These are phyloP conservation scores for Aspergillus sojae DNA, from an alignment of 2,329 filamentous ascomycete species.

Conservation along the genomic window DNA sequence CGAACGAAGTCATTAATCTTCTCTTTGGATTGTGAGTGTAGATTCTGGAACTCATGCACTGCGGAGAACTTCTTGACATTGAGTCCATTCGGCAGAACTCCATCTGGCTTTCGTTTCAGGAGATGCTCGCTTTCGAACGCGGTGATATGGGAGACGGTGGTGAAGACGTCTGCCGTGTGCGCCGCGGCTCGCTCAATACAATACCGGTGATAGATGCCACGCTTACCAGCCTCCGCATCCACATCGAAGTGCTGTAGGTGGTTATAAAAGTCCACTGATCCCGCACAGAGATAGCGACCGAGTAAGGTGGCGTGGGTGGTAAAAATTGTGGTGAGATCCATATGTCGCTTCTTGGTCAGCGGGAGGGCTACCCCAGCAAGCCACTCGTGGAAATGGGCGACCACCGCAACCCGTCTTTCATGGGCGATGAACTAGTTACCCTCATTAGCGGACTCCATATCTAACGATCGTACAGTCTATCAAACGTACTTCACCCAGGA, in stretches of 20 bases:
- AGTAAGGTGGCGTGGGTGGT: slow-evolving; percentile 96
- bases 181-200: slow-evolving; percentile 95
- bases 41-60: slow-evolving; percentile 97
- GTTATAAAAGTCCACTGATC: slow-evolving; percentile 99
- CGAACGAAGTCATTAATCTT: slow-evolving; percentile 98
- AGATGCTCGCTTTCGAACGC: slow-evolving; percentile 98
- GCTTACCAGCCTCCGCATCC: slow-evolving; percentile 93
- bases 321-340: slow-evolving; percentile 97
- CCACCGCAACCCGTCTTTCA: slow-evolving; percentile 87
- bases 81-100: slow-evolving; percentile 91
- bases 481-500: slow-evolving; percentile 82
- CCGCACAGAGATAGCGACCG: slow-evolving; percentile 93
- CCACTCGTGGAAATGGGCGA: slow-evolving; percentile 99
- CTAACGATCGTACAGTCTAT: neutral
- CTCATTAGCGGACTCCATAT: neutral
- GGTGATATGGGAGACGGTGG: slow-evolving; percentile 97
- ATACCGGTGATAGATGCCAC: slow-evolving; percentile 97
- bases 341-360: slow-evolving; percentile 87
- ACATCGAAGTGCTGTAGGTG: slow-evolving; percentile 97
- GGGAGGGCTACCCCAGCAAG: slow-evolving; percentile 91
- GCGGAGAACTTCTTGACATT: slow-evolving; percentile 99
- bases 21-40: slow-evolving; percentile 94
- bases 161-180: slow-evolving; percentile 94
- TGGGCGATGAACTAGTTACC: slow-evolving; percentile 80
- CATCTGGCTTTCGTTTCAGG: slow-evolving; percentile 95